phyloP scores from a whole-genome alignment of 2,329 filamentous ascomycete genomes.

The Fusarium chuoi region DNA sequence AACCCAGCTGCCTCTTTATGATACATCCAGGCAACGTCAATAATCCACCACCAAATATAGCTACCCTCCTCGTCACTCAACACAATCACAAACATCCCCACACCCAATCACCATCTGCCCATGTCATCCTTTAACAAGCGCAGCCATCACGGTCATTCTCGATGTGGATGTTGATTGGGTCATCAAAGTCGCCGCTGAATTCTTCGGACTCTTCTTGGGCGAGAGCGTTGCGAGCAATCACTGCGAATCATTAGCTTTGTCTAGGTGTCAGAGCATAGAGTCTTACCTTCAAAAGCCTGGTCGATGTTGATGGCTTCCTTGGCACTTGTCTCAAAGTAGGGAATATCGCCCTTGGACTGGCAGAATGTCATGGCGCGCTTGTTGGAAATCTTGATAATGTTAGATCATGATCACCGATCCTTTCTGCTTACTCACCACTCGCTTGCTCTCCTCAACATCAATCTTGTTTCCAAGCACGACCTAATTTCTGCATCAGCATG shows the following conservation, averaged over 20 bases:
- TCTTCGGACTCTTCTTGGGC: conserved; percentile 98
- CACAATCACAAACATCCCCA: conserved; percentile 15
- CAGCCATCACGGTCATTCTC: conserved; percentile 94
- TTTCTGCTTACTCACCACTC: conserved; percentile 68
- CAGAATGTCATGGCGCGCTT: conserved; percentile 98
- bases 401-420: conserved; percentile 1
- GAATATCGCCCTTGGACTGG: conserved; percentile 95
- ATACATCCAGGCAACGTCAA: conserved; percentile 43
- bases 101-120: conserved; percentile 8
- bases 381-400: conserved; percentile 77
- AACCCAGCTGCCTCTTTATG: conserved; percentile 37
- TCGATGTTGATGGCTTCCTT: conserved; percentile 99
- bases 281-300: conserved; percentile 74
- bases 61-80: conserved; percentile 19
- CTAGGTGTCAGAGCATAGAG: not conserved
- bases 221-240: conserved; percentile 94
- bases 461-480: conserved; percentile 99
- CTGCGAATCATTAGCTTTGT: conserved; percentile 57
- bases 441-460: conserved; percentile 96
- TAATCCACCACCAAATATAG: conserved; percentile 27
- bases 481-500: conserved; percentile 56
- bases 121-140: conserved; percentile 73
- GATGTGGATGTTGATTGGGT: conserved; percentile 98
- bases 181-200: conserved; percentile 96
- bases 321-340: conserved; percentile 98